phyloP scores from a whole-genome alignment of 1,139 yeast genomes.

The Saccharomycopsis phalli region DNA sequence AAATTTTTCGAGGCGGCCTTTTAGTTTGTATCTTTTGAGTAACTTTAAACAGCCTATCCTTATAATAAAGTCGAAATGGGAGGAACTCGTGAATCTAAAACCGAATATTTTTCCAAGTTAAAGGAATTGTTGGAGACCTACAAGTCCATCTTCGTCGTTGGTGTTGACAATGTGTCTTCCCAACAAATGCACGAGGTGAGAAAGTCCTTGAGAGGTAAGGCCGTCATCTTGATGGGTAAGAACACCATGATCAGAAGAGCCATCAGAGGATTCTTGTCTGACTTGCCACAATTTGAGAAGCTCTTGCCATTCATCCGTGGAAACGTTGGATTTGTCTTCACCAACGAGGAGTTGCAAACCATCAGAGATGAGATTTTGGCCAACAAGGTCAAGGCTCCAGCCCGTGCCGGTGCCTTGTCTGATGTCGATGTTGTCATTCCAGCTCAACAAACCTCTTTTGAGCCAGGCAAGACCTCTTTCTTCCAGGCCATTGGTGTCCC shows the following conservation, averaged over 20 bases:
- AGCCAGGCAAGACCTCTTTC: constrained; percentile 99
- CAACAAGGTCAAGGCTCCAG: constrained; percentile 99
- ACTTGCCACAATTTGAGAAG: constrained; percentile 94
- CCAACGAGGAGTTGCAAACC: constrained; percentile 87
- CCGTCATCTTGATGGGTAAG: constrained; percentile 98
- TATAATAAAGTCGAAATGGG: constrained; percentile 87
- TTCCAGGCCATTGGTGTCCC: constrained; percentile 99
- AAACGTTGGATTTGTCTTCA: constrained; percentile 99
- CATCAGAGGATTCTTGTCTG: constrained; percentile 88
- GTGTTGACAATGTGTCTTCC: constrained; percentile 99
- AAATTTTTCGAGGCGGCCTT: no score
- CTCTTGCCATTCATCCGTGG: constrained; percentile 92
- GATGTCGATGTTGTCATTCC: constrained; percentile 96
- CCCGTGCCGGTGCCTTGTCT: constrained; percentile 99
- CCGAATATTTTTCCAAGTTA: constrained; percentile 89
- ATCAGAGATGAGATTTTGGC: constrained; percentile 80
- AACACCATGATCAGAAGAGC: constrained; percentile 99
- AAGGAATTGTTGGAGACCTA: constrained; percentile 92
- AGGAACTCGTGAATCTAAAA: constrained; percentile 98
- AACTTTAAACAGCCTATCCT: constrained; percentile 97
- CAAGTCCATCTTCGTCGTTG: constrained; percentile 97
- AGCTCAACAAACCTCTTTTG: constrained; percentile 99
- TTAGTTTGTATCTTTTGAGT: constrained; percentile 13
- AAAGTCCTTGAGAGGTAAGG: constrained; percentile 91
- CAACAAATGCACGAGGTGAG: constrained; percentile 99